Evolutionary conservation across 1,139 yeast species (phyloP), one percentile per base, ranked within the genome.

Genomic region (Arxiozyma heterogenica): DNA sequence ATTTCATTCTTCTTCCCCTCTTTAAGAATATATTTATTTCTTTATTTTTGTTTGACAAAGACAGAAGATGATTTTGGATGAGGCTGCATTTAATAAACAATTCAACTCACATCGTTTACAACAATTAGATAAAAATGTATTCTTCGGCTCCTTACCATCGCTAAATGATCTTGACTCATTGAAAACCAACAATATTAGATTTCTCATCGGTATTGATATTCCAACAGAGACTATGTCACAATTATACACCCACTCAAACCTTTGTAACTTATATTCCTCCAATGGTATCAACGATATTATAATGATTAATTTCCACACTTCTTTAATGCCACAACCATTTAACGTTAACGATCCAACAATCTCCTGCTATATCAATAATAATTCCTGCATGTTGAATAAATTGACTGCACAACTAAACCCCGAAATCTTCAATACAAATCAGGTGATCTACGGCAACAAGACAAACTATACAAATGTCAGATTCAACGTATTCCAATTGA

Each of bases 111-210:
- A 73, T 8, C 72, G 69, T 54, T 66, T 62, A 49, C 72, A 69
- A 54, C 67, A 63, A 51, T 51, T 71, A 30, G 62, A 69, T 23
- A 61, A 61, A 23, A 65, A 64, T 51, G 61, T 71, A 1, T 70
- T 68, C 62, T 59, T 71, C 39, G 75, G 75, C 1, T 73, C 74
- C 1, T 54, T 70, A 48, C 68, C 70, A 56, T 59, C 71, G 0
- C 58, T 71, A 9, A 65, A 57, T 55, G 47, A 66, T 60, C 5
- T 68, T 64, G 52, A 61, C 66, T 21, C 50, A 12, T 20, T 56
- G 27, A 34, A 43, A 39, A 34, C 42, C 7, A 41, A 54, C 23
- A 55, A 58, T 41, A 51, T 55, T 47, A 58, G 59, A 52, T 63
- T 63, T 49, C 62, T 66, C 52, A 58, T 66, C 18, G 61, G 65